Conservation (phyloP, 2,329 filamentous ascomycete genomes). For the Seiridium cupressi region DNA sequence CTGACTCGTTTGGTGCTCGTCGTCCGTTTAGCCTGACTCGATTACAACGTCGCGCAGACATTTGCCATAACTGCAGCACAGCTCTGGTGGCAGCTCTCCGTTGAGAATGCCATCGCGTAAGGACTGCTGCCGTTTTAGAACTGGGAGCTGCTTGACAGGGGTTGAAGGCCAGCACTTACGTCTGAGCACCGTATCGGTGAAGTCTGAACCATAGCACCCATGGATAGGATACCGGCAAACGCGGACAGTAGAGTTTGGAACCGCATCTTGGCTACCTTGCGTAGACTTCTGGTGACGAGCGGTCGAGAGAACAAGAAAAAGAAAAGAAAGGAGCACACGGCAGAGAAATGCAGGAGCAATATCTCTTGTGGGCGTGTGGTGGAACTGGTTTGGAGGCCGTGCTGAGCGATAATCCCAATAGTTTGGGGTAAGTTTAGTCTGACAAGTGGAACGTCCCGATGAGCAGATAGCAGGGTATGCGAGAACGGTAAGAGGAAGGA, state of each 20-base stretch:
- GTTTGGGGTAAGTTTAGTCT: too few species aligned
- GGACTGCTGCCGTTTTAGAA: background rate
- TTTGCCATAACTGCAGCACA: slow-evolving; percentile 11
- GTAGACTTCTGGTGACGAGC: too few species aligned
- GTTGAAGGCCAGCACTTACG: background rate
- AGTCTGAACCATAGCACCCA: background rate
- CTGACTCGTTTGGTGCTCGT: background rate
- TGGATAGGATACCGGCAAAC: background rate
- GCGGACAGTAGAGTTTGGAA: background rate
- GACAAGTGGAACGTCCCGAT: too few species aligned
- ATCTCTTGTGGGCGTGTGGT: too few species aligned
- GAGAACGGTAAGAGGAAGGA: too few species aligned
- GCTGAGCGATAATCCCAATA: too few species aligned
- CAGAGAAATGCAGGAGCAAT: too few species aligned
- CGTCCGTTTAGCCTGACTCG: background rate
- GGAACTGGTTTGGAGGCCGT: too few species aligned
- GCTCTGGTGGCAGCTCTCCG: slow-evolving; percentile 6
- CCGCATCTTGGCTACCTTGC: background rate
- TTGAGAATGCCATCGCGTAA: slow-evolving; percentile 11
- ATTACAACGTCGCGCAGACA: slow-evolving; percentile 10
- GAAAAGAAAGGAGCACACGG: too few species aligned
- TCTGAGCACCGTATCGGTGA: slow-evolving; percentile 2
- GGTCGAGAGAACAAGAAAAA: too few species aligned
- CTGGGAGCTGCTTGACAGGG: too few species aligned
- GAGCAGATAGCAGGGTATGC: too few species aligned